Base-by-base conservation (phyloP, 768 basidiomycete species). In the Aureoboletus auriporus region DNA sequence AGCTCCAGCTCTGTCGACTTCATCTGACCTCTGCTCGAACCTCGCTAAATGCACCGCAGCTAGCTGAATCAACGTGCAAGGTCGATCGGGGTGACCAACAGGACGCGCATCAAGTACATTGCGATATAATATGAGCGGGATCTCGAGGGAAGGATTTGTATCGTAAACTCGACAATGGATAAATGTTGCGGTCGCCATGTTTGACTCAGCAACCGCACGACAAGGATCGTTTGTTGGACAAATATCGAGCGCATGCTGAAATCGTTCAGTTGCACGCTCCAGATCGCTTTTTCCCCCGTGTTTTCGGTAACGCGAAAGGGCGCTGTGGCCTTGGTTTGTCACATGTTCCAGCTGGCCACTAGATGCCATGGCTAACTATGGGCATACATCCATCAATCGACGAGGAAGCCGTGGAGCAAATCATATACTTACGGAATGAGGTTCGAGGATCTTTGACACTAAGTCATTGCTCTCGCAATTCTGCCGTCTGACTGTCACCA, bases 161-260 rank as follows among this genome's bases (percentile, higher is more conserved):
- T 23, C 20, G 20, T 23, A 23, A 4, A 23, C 20, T 2, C 20
- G 20, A 23, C 13, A 39, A 6, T n/a, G 14, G 5, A 39, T 10
- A 4, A 39, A 50, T 14, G 35, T 46, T 39, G 44, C 49, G 13
- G n/a, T 28, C 10, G 50, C 50, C 12, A 47, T 5, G 13, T 51
- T 51, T 26, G 46, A 31, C 1, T 37, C 28, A 8, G 45, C 45
- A 33, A 29, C 50, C 1, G 40, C 50, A 41, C 35, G 40, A 33
- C 50, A 47, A 31, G 39, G 39, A 11, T 51, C 44, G 4, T 41
- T 12, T 29, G 6, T n/a, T 10, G 50, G 35, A 20, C 50, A 51
- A 17, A 47, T 14, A 31, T 29, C 5, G 9, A 51, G 40, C 17
- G 30, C 50, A n/a, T 12, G 39, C 30, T 47, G 28, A 31, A 51